phyloP scores from a whole-genome alignment of 2,329 filamentous ascomycete species.

The Ambrosiella xylebori region DNA sequence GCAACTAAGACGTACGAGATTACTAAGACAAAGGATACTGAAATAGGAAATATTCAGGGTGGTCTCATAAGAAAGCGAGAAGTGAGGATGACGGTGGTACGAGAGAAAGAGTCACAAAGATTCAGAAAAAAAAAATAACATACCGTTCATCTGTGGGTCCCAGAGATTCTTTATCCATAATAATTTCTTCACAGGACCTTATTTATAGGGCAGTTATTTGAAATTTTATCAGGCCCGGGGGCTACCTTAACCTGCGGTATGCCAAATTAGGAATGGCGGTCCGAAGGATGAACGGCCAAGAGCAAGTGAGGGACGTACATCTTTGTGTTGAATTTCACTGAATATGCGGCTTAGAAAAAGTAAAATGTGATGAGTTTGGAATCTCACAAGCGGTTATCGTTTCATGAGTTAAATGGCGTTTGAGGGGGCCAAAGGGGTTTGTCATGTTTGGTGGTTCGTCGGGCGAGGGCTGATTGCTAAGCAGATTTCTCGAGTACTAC shows the following conservation, averaged over 20 bases:
- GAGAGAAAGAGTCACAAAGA: background rate
- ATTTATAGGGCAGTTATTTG: background rate
- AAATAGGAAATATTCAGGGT: background rate
- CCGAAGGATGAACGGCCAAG: background rate
- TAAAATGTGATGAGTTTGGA: no score
- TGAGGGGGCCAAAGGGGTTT: no score
- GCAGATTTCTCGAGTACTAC: no score
- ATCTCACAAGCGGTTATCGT: no score
- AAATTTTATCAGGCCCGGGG: background rate
- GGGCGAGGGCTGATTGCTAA: no score
- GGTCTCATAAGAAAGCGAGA: background rate
- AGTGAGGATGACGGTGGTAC: background rate
- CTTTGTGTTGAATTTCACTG: no score
- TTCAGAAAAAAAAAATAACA: background rate
- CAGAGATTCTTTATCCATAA: background rate
- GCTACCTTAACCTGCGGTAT: background rate
- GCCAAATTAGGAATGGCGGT: background rate
- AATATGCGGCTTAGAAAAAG: no score
- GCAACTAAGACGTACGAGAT: conserved; percentile 1
- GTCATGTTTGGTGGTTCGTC: no score
- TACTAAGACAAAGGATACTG: background rate
- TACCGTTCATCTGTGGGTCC: no score
- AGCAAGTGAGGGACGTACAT: no score
- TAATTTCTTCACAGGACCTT: background rate
- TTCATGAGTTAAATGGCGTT: no score